Percentiles rank a stretch among this genome's conserved stretches.
Evolutionary conservation across 2,329 filamentous ascomycete genomes (phyloP).

Genomic region (Colletotrichum viniferum): DNA sequence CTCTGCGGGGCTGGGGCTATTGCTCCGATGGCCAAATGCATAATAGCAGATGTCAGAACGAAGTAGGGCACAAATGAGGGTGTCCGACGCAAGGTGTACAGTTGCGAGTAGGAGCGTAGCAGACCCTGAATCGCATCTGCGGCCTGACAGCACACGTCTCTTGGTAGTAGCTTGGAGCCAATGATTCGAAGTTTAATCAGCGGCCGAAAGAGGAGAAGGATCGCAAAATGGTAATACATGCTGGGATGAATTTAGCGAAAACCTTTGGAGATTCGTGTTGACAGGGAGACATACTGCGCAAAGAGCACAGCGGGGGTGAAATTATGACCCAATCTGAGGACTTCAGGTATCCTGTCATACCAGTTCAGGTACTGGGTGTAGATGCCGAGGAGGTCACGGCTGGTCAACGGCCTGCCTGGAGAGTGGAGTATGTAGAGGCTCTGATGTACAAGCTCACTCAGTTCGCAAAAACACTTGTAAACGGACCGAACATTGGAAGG

Average conservation of each 20-base stretch:
- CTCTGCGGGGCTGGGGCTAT: constrained; percentile 26
- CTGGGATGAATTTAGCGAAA: constrained; percentile 35
- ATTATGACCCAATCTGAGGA: constrained; percentile 68
- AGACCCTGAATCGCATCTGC: constrained; percentile 64
- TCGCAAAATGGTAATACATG: constrained; percentile 74
- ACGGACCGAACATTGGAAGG: constrained; percentile 72
- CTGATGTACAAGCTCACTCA: constrained; percentile 76
- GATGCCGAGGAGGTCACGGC: constrained; percentile 64
- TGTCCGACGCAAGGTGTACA: constrained; percentile 63
- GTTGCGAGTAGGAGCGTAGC: constrained; percentile 59
- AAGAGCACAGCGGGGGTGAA: constrained; percentile 77
- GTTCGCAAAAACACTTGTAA: constrained; percentile 71
- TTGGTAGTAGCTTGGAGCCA: constrained; percentile 65
- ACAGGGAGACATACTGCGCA: constrained; percentile 65
- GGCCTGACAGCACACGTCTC: constrained; percentile 68
- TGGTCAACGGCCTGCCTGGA: constrained; percentile 68
- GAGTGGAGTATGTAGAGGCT: constrained; percentile 76
- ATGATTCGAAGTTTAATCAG: constrained; percentile 69
- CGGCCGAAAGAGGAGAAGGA: constrained; percentile 76
- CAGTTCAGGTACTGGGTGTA: constrained; percentile 74
- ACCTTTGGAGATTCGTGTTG: background rate
- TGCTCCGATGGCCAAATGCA: constrained; percentile 62
- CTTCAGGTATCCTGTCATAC: constrained; percentile 71
- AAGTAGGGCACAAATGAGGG: constrained; percentile 67
- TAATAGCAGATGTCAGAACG: constrained; percentile 64